Conservation (phyloP, 805 yeast genomes). For the Candida orba region DNA sequence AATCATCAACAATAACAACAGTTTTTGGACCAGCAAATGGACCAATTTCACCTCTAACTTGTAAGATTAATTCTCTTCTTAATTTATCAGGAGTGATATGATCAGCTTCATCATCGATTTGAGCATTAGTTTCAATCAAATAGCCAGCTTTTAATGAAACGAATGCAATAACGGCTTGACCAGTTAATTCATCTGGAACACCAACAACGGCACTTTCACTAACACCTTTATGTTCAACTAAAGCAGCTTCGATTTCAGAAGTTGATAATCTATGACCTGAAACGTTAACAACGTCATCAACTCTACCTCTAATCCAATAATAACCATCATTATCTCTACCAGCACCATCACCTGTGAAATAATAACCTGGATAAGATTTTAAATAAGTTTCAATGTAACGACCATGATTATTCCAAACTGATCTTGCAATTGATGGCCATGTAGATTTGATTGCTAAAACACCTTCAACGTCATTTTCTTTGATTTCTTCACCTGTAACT, state of each 20-base stretch:
- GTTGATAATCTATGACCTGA: conserved; percentile 98
- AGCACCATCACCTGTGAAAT: conserved; percentile 98
- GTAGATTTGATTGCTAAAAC: conserved; percentile 83
- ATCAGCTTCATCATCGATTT: conserved; percentile 23
- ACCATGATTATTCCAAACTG: conserved; percentile 82
- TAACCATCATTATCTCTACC: conserved; percentile 95
- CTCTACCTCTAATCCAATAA: conserved; percentile 97
- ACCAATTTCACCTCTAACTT: conserved; percentile 88
- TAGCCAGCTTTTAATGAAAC: conserved; percentile 66
- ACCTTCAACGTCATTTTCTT: conserved; percentile 91
- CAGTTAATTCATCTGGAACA: conserved; percentile 88
- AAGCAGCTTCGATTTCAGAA: conserved; percentile 93
- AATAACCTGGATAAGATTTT: conserved; percentile 86
- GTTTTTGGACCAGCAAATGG: conserved; percentile 90
- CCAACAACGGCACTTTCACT: conserved; percentile 98
- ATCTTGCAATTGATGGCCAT: conserved; percentile 99
- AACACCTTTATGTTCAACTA: conserved; percentile 70
- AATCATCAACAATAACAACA: conserved; percentile 75
- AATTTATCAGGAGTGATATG: conserved; percentile 32
- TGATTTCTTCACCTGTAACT: conserved; percentile 75
- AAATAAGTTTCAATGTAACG: conserved; percentile 89
- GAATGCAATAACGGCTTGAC: conserved; percentile 90
- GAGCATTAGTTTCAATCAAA: conserved; percentile 24
- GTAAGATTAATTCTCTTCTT: conserved; percentile 70
- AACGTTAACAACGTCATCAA: conserved; percentile 96